phyloP scores from a whole-genome alignment of 331 rosid species.

The Acacia pycnantha region DNA sequence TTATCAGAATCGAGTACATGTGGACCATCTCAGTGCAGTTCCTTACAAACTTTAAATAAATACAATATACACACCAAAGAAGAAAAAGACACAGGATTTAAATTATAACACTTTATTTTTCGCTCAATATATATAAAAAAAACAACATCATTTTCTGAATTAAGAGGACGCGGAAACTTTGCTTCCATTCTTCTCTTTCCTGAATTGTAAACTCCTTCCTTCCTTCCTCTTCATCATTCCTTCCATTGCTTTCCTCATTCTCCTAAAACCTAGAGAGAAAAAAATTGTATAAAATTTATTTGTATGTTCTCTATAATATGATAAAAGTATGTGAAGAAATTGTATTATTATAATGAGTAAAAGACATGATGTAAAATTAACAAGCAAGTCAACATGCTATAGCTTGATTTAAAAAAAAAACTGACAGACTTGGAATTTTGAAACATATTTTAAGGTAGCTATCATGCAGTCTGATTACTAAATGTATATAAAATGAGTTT shows the following conservation, averaged over 20 bases:
- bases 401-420: background rate
- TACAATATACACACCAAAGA: background rate
- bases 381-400: background rate
- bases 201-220: background rate
- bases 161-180: conserved; percentile 41
- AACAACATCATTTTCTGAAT: background rate
- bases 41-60: conserved; percentile 35
- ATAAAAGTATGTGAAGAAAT: background rate
- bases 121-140: background rate
- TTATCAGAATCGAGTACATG: background rate
- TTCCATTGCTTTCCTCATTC: conserved; percentile 40
- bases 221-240: background rate
- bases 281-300: too few relatives aligned
- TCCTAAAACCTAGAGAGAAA: conserved; percentile 28
- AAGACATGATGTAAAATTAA: background rate
- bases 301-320: background rate
- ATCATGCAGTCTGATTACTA: background rate
- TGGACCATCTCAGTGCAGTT: conserved; percentile 13
- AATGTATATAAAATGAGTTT: background rate
- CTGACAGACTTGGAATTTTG: too few relatives aligned
- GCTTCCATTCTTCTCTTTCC: conserved; percentile 27
- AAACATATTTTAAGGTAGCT: background rate
- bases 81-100: background rate
- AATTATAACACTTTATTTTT: conserved; percentile 3
- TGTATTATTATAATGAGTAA: background rate